Conservation (phyloP, 257 asterid species). For the Prunella vulgaris region DNA sequence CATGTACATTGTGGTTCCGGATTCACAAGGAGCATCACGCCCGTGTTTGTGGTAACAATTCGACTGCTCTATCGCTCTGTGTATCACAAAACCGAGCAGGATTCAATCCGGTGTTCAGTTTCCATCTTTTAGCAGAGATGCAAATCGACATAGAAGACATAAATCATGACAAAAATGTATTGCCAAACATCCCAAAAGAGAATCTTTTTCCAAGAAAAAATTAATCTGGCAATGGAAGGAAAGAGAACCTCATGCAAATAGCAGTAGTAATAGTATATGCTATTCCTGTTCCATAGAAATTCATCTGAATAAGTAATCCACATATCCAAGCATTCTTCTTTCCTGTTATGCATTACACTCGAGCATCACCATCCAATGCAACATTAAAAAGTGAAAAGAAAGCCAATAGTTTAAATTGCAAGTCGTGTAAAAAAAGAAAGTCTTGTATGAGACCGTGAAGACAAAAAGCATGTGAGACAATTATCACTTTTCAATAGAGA, state of each 20-base stretch:
- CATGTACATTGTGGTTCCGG: constrained; percentile 41
- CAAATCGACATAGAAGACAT: no score
- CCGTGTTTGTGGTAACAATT: constrained; percentile 64
- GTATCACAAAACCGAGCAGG: not conserved
- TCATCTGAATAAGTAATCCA: constrained; percentile 54
- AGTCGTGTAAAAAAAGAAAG: not conserved
- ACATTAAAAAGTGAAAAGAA: not conserved
- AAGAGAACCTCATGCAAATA: constrained; percentile 57
- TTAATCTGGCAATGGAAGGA: not conserved
- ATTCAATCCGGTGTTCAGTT: no score
- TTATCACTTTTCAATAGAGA: no score
- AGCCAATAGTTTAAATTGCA: not conserved
- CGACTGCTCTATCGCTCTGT: constrained; percentile 71
- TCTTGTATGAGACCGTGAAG: no score
- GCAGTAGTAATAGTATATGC: constrained; percentile 75
- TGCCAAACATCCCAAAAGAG: not conserved
- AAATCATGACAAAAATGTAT: not conserved
- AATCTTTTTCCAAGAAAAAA: not conserved
- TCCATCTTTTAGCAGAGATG: no score
- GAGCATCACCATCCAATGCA: not conserved
- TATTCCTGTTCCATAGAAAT: constrained; percentile 60
- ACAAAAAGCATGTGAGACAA: no score
- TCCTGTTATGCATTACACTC: constrained; percentile 38
- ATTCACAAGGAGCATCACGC: constrained; percentile 50
- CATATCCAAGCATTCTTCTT: constrained; percentile 57